A percentile compares a stretch with the other conserved stretches of the same genome.
phyloP scores from a whole-genome alignment of 2,329 filamentous ascomycete species.

The Fusarium sp. region DNA sequence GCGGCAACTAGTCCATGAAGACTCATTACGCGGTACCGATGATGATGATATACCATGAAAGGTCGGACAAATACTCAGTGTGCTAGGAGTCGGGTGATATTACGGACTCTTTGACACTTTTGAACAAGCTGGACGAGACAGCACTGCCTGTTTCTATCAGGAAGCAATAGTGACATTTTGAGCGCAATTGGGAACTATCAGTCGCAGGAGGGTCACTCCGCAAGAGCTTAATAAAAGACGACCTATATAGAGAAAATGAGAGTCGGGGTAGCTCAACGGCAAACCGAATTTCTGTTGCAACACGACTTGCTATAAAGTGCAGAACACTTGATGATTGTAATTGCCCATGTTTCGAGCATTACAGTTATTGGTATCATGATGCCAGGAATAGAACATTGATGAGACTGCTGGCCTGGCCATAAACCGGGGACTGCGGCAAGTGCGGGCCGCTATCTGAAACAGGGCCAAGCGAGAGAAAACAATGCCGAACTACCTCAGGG shows the following conservation, averaged over 20 bases:
- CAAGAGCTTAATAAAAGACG: conserved; percentile 34
- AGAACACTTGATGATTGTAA: neutral
- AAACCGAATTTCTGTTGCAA: neutral
- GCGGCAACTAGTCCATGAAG: conserved; percentile 19
- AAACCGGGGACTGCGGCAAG: conserved; percentile 3
- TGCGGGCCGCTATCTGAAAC: conserved; percentile 23
- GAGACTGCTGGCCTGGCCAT: neutral
- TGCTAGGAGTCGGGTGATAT: conserved; percentile 27
- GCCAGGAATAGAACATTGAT: neutral
- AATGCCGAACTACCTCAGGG: neutral
- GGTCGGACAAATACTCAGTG: conserved; percentile 36
- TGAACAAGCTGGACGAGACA: conserved; percentile 16
- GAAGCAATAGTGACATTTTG: conserved; percentile 35
- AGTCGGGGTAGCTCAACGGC: conserved; percentile 25
- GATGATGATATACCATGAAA: conserved; percentile 46
- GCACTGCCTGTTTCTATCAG: conserved; percentile 13
- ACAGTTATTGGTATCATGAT: neutral
- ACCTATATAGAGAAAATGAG: conserved; percentile 42
- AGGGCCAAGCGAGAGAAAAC: conserved; percentile 12
- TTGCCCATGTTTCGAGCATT: neutral
- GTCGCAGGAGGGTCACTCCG: conserved; percentile 21
- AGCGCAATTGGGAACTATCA: conserved; percentile 38
- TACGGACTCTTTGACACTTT: conserved; percentile 25
- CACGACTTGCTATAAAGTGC: neutral
- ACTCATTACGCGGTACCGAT: conserved; percentile 31